A percentile compares a stretch with the other conserved stretches of the same genome.
Evolutionary conservation across 352 stramenopile genomes (phyloP).

Genomic region (Phytopythium chamaehyphon): DNA sequence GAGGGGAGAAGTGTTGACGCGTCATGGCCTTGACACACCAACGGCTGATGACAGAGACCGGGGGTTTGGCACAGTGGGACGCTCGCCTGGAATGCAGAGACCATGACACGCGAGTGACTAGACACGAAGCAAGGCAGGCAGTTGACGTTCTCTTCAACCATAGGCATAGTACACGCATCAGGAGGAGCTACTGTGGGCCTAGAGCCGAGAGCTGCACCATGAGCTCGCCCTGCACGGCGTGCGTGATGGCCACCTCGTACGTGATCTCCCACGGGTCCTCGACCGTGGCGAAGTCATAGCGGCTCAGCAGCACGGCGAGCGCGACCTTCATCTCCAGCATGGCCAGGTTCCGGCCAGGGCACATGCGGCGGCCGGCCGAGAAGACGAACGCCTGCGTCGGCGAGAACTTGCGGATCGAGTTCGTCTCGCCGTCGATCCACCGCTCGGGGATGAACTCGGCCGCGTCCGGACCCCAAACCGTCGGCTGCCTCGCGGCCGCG

Average conservation of each 20-base stretch:
- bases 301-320: constrained; percentile 31
- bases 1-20: no score
- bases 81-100: no score
- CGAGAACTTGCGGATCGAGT: constrained; percentile 25
- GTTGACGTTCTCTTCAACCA: constrained; percentile 7
- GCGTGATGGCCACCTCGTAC: constrained; percentile 26
- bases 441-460: constrained; percentile 58
- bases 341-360: constrained; percentile 42
- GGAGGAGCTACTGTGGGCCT: background rate
- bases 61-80: no score
- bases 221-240: constrained; percentile 30
- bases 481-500: constrained; percentile 25
- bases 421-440: constrained; percentile 30
- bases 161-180: no score
- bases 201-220: constrained; percentile 14
- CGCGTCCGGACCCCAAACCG: constrained; percentile 40
- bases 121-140: no score
- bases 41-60: no score
- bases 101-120: no score
- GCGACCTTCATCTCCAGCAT: constrained; percentile 46
- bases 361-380: constrained; percentile 39
- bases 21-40: no score
- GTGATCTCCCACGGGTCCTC: constrained; percentile 25
- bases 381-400: constrained; percentile 25
- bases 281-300: constrained; percentile 26